These are phyloP conservation scores for Lithohypha guttulata DNA, from an alignment of 2,329 filamentous ascomycete genomes.

Conservation along the genomic window DNA sequence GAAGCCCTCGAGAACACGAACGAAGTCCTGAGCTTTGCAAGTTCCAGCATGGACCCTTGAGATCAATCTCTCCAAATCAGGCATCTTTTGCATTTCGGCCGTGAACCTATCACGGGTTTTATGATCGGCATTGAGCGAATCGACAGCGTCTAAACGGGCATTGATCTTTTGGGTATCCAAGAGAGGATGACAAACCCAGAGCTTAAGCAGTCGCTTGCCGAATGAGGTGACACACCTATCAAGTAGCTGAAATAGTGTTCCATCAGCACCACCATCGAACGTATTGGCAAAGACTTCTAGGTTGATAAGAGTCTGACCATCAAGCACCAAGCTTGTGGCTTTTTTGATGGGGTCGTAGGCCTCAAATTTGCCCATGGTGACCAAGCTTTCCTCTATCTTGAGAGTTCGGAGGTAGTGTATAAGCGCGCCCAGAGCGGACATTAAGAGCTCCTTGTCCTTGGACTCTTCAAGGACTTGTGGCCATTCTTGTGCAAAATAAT, in stretches of 20 bases:
- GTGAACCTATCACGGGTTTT: constrained; percentile 78
- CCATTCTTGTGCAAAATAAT: constrained; percentile 76
- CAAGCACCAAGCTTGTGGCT: constrained; percentile 75
- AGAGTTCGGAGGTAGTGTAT: constrained; percentile 76
- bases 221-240: constrained; percentile 95
- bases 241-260: constrained; percentile 79
- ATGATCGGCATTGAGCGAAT: constrained; percentile 76
- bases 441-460: constrained; percentile 66
- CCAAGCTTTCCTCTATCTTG: constrained; percentile 76
- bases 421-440: constrained; percentile 84
- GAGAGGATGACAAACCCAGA: constrained; percentile 94
- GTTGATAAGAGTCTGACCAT: constrained; percentile 94
- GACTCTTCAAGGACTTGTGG: constrained; percentile 62
- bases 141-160: constrained; percentile 84
- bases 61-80: constrained; percentile 85
- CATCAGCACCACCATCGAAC: constrained; percentile 71
- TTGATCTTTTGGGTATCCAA: constrained; percentile 83
- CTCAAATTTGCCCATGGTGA: constrained; percentile 83
- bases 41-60: constrained; percentile 85
- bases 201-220: constrained; percentile 87
- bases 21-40: constrained; percentile 86
- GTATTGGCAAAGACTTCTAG: constrained; percentile 95
- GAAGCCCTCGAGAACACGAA: constrained; percentile 86
- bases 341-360: constrained; percentile 92
- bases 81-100: constrained; percentile 78